Percentiles rank a stretch among this genome's conserved stretches.
Conservation (phyloP, 2,329 filamentous ascomycete species). For the Alternaria sp. region DNA sequence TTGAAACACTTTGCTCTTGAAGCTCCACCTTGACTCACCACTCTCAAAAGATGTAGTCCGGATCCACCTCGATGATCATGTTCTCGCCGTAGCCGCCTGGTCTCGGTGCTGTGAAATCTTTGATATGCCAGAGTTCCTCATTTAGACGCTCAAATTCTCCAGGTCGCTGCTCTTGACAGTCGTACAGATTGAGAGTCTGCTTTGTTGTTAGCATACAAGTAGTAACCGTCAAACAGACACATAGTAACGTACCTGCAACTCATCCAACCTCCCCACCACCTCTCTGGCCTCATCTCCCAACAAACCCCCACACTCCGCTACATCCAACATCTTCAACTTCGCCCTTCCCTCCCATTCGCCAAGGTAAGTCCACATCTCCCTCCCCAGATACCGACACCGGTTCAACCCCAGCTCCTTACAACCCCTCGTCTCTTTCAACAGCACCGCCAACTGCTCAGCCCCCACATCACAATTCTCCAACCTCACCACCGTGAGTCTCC, state of each 20-base stretch:
- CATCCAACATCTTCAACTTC: constrained; percentile 21
- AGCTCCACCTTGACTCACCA: neutral
- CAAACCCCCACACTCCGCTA: constrained; percentile 30
- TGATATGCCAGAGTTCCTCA: constrained; percentile 32
- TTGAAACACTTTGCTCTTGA: neutral
- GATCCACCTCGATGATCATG: constrained; percentile 42
- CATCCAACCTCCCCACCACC: constrained; percentile 11
- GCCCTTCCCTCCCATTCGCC: constrained; percentile 24
- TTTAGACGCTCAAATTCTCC: constrained; percentile 30
- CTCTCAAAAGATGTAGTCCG: constrained; percentile 22
- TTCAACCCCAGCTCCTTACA: constrained; percentile 33
- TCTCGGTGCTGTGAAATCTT: constrained; percentile 29
- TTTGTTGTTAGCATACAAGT: neutral
- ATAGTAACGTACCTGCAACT: constrained; percentile 32
- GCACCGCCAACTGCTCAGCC: constrained; percentile 17
- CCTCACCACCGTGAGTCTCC: constrained; percentile 23
- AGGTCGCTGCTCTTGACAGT: constrained; percentile 31
- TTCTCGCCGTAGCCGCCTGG: constrained; percentile 3
- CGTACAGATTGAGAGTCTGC: constrained; percentile 36
- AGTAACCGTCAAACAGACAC: accelerated
- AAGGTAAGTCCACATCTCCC: constrained; percentile 28
- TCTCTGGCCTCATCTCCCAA: constrained; percentile 18
- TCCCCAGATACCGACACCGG: constrained; percentile 24
- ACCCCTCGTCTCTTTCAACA: constrained; percentile 21
- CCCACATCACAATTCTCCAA: constrained; percentile 32